These are phyloP conservation scores for Passalora sequoiae DNA, from an alignment of 2,329 filamentous ascomycete genomes.

Conservation along the genomic window DNA sequence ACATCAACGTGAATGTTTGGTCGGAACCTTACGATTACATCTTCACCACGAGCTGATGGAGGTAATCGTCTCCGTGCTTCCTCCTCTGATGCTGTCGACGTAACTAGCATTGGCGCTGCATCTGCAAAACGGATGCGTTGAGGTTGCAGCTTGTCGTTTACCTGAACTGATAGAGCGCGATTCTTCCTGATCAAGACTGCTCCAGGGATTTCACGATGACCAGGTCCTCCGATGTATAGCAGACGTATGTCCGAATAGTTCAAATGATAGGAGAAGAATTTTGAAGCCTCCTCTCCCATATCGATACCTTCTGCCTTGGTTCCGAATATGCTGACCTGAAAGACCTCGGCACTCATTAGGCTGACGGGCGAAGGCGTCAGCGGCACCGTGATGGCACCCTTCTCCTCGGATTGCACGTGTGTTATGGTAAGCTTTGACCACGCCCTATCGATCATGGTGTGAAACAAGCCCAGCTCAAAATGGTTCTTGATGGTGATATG, in stretches of 20 bases:
- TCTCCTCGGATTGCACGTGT: constrained; percentile 27
- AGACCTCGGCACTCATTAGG: constrained; percentile 26
- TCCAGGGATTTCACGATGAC: constrained; percentile 32
- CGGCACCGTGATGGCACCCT: constrained; percentile 26
- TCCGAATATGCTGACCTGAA: constrained; percentile 32
- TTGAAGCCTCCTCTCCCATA: constrained; percentile 30
- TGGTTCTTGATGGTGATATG: constrained; percentile 35
- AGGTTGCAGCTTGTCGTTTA: constrained; percentile 33
- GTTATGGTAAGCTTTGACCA: constrained; percentile 35
- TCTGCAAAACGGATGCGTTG: constrained; percentile 33
- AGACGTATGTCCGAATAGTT: constrained; percentile 22
- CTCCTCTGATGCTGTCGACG: constrained; percentile 33
- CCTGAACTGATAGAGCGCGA: constrained; percentile 29
- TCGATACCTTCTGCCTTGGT: constrained; percentile 32
- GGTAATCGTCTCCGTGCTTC: constrained; percentile 30
- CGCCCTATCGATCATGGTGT: constrained; percentile 30
- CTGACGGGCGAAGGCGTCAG: constrained; percentile 31
- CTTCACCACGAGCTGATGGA: constrained; percentile 27
- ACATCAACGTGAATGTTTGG: constrained; percentile 34
- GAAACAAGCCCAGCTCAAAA: constrained; percentile 32
- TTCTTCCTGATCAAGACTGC: constrained; percentile 30
- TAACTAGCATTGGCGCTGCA: constrained; percentile 32
- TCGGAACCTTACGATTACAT: constrained; percentile 32
- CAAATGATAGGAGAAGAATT: constrained; percentile 31
- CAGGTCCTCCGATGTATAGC: constrained; percentile 33